Base-by-base conservation (phyloP, 441 rosid genomes). In the Corymbia calophylla region DNA sequence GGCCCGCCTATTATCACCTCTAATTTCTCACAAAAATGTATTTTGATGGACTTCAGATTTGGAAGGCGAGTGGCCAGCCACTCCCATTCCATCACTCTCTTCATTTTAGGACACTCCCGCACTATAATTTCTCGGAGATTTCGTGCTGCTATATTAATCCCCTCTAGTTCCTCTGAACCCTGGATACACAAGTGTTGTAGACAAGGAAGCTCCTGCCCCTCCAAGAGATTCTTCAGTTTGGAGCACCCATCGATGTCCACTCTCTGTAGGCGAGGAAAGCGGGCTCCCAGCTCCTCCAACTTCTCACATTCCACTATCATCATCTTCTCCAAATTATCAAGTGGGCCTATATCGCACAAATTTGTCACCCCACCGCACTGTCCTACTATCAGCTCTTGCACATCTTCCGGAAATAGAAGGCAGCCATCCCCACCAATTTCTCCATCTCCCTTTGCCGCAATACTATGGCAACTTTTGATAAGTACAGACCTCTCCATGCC, bases 21-120 rank as follows among this genome's bases (percentile, higher is more conserved):
- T 64, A 64, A 64, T 64, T 64, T 29, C 70, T 64, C 35, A 6
- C 70, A 64, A 64, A 29, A 7, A 0, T 0, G 0, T 64, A 64
- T 14, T 1, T 0, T 0, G 27, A 60, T 60, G 0, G 0, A 0
- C 5, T n/a, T 1, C 0, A 64, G 10, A n/a, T 64, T 64, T 64
- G 70, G 70, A n/a, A 64, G 18, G 9, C 5, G 0, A 64, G 68
- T 29, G 68, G 16, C 1, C 19, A n/a, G 35, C 70, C 70, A 11
- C 5, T 21, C 48, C 27, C 73, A 64, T 64, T 15, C 73, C 35
- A 14, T 35, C 35, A 15, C 35, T 7, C 70, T 64, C 19, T 64
- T 64, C 35, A 64, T 64, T 64, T 64, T 14, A 64, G 70, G 35
- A 64, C 70, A 64, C 10, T 3, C 7, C 0, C 0, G 0, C 10